These are phyloP conservation scores for Calycina marina DNA, from an alignment of 2,329 filamentous ascomycete species.

Conservation along the genomic window DNA sequence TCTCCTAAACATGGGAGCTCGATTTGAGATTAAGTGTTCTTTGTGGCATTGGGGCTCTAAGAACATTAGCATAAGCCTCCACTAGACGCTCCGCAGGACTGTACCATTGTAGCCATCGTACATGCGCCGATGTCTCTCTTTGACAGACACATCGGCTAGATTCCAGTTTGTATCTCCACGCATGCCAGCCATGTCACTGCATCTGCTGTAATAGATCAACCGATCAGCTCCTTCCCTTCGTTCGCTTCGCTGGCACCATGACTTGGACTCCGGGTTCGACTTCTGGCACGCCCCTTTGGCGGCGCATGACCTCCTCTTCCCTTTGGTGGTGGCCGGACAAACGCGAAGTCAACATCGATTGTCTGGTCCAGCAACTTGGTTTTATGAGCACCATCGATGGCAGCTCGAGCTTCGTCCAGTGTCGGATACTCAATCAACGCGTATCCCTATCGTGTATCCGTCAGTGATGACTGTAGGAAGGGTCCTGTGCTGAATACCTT, in stretches of 20 bases:
- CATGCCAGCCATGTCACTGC: not conserved
- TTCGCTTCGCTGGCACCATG: constrained; percentile 1
- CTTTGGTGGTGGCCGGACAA: constrained; percentile 65
- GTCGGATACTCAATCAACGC: constrained; percentile 75
- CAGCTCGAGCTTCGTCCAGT: constrained; percentile 63
- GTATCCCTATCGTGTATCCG: constrained; percentile 52
- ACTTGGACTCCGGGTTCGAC: constrained; percentile 21
- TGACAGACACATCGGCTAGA: constrained; percentile 14
- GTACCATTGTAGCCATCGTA: constrained; percentile 10
- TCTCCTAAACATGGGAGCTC: too few relatives aligned
- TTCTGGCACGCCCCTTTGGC: constrained; percentile 21
- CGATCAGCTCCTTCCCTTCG: constrained; percentile 14
- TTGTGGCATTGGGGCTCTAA: too few relatives aligned
- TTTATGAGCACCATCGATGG: constrained; percentile 65
- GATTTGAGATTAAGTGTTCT: too few relatives aligned
- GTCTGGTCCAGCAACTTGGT: constrained; percentile 72
- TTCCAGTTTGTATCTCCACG: constrained; percentile 1
- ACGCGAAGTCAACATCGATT: constrained; percentile 69
- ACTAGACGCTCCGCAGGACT: too few relatives aligned
- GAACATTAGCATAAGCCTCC: too few relatives aligned
- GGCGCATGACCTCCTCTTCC: constrained; percentile 23
- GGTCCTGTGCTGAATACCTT: constrained; percentile 40
- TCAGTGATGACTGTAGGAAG: not conserved
- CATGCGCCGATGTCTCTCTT: constrained; percentile 15
- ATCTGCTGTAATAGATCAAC: constrained; percentile 8